Evolutionary conservation across 2,329 filamentous ascomycete species (phyloP), one percentile per base, ranked within the genome.

Genomic region (Fusarium sp.): DNA sequence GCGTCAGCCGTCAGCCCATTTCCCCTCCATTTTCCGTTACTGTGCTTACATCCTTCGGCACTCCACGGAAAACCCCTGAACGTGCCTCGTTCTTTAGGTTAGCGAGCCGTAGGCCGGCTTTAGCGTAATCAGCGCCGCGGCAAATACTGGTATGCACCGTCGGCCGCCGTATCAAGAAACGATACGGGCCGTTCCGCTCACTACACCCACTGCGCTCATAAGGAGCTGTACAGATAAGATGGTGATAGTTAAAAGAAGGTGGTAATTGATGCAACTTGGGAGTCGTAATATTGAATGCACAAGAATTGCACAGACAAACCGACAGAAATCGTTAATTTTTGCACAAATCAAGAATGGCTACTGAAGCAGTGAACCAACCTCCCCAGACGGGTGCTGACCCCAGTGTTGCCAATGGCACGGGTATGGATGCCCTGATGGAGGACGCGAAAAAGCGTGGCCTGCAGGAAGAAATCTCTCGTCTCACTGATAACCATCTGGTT

Each of bases 381-480:
- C 23, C 33, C 41, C 32, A 37, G 41, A 57, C 18, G 42, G 42
- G 42, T 27, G 5, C 42, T 9, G 55, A 58, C 4, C 20, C 55
- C 55, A 58, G 33, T 6, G 45, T 58, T 40, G 26, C 55, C 9
- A 58, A 58, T 50, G 55, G 55, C 55, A 58, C 55, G 20, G 55
- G 55, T 5, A 58, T 58, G 55, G 55, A 58, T 50, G 55, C 55
- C 8, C 7, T 58, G 12, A 58, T 58, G 55, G 42, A 58, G 14
- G 55, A 58, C 26, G 55, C 55, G 3, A 58, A 58, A n/a, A 58
- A 50, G n/a, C 44, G 55, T 15, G 55, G 55, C 26, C 23, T 58
- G 33, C 42, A 58, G n/a, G 55, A 58, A 20, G 55, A 58, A 1
- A 58, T 58, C 3, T 58, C 55, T 2, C 55, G 55, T 12, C 26